Conservation (phyloP, 192 early-diverging fungal species). For the Ambispora gerdemannii region DNA sequence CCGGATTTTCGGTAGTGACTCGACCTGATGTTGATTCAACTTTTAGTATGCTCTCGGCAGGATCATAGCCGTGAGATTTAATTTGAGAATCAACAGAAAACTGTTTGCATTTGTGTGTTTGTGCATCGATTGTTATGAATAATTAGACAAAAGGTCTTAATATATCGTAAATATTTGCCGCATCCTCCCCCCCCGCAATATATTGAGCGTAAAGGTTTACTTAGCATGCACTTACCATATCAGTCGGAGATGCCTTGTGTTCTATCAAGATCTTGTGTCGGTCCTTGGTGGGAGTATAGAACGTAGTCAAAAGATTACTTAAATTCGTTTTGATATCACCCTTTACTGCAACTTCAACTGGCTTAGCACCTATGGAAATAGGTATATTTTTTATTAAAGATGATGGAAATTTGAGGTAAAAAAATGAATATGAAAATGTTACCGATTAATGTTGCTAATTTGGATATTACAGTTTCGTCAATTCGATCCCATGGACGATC, state of each 20-base stretch:
- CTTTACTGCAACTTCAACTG: constrained; percentile 84
- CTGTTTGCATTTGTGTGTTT: constrained; percentile 34
- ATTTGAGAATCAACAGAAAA: constrained; percentile 91
- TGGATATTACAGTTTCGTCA: constrained; percentile 71
- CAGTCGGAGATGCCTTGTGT: constrained; percentile 89
- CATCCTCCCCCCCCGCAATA: too few relatives aligned
- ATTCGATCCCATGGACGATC: constrained; percentile 83
- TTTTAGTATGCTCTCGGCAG: constrained; percentile 67
- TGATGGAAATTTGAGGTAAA: too few relatives aligned
- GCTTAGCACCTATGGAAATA: constrained; percentile 58
- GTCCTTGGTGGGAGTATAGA: constrained; percentile 77
- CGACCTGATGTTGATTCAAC: constrained; percentile 74
- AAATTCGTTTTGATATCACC: constrained; percentile 88
- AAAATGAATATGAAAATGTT: too few relatives aligned
- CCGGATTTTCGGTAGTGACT: constrained; percentile 64
- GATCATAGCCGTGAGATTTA: constrained; percentile 73
- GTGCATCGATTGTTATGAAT: neutral
- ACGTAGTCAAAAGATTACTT: constrained; percentile 85
- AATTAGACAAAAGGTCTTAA: constrained; percentile 19
- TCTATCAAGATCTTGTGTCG: constrained; percentile 90
- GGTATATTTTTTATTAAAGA: neutral
- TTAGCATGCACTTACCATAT: constrained; percentile 61
- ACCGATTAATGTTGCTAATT: constrained; percentile 82
- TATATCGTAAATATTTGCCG: too few relatives aligned
- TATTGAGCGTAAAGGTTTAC: too few relatives aligned